Conservation (phyloP, 73 alveolate species). For the Paramecium sonneborni region DNA sequence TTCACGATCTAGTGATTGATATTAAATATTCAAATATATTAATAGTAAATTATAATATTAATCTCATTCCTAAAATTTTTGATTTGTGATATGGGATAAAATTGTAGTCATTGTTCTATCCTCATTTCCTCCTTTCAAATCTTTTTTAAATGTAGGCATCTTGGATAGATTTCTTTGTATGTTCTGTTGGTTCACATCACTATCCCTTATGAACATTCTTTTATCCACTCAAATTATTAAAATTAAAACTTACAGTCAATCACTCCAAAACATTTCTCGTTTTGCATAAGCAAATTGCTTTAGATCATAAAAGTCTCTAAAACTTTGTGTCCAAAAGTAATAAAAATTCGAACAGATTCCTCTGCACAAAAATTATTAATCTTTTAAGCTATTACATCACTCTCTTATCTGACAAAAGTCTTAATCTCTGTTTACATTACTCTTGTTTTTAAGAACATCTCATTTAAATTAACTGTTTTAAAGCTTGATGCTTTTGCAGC, state of each 20-base stretch:
- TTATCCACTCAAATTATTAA: constrained; percentile 15
- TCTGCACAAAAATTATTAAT: constrained; percentile 52
- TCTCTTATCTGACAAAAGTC: background rate
- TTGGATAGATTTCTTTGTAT: background rate
- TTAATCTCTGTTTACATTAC: constrained; percentile 36
- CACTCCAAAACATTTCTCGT: constrained; percentile 40
- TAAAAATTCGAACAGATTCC: constrained; percentile 49
- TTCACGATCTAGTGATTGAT: constrained; percentile 49
- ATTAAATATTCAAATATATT: constrained; percentile 5
- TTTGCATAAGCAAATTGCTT: background rate
- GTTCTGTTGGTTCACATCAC: background rate
- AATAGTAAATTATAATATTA: background rate
- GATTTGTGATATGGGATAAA: constrained; percentile 34
- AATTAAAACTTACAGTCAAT: background rate
- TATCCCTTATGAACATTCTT: constrained; percentile 10
- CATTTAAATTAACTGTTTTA: constrained; percentile 20
- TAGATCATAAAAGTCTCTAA: constrained; percentile 40
- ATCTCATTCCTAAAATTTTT: constrained; percentile 34
- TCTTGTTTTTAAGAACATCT: constrained; percentile 39
- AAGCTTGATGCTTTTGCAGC: constrained; percentile 2
- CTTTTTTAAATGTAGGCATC: constrained; percentile 43
- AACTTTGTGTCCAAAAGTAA: constrained; percentile 54
- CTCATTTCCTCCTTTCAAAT: background rate
- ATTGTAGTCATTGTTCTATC: constrained; percentile 10
- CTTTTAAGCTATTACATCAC: constrained; percentile 50